Evolutionary conservation across 176 grass and related monocot genomes (phyloP), one percentile per base, ranked within the genome.

Genomic region (Pontederia paniculata): DNA sequence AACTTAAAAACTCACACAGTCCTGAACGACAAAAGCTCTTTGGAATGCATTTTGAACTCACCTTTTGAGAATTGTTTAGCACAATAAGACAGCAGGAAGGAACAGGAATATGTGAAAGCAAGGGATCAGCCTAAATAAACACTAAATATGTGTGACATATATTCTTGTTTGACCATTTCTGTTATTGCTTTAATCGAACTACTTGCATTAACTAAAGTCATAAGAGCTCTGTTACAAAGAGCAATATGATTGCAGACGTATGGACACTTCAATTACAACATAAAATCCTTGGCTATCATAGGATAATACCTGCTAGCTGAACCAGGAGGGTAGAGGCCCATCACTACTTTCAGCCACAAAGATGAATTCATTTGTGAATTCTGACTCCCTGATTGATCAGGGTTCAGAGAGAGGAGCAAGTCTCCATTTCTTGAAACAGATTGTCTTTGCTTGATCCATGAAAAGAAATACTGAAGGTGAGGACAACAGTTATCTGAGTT

Each of bases 381-480:
- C 45, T 54, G 66, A 69, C 68, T 75, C 45, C 80, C 66, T 72
- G 69, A 50, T 66, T 78, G 79, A 76, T 68, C 61, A 14, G 20
- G 31, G 72, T 45, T 71, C 19, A 73, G 63, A 0, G 70, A 55
- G 28, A 66, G 60, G 71, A 55, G 70, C 65, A 74, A 74, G 56
- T 58, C 82, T 68, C 53, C 78, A 67, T 88, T 77, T 80, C 74
- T 80, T 85, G 85, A 80, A 77, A 73, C 85, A 46, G 89, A 89
- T 60, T 95, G 89, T 77, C 89, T 95, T 89, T 80, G 79, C 85
- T 89, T 88, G 85, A 95, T 78, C 84, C 74, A 85, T 76, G 48
- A 50, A 85, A 95, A 85, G 18, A 52, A 47, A 10, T 2, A 21
- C 31, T 18, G 50, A 66, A 51, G 63, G 16, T 66, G 12, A 21